Conservation (phyloP, 805 yeast genomes). For the Lachancea sp. region DNA sequence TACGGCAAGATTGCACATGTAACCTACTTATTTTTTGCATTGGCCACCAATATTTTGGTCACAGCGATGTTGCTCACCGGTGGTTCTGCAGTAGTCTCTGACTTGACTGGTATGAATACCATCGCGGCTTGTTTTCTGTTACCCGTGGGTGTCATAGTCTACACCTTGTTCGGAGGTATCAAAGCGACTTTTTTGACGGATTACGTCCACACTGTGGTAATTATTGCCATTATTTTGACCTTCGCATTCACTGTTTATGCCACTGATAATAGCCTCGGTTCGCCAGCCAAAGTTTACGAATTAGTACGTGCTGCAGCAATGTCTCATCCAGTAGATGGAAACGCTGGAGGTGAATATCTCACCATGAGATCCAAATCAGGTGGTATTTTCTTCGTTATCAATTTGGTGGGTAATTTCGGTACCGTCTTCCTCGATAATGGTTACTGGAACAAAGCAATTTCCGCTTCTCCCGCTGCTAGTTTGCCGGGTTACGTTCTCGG, state of each 20-base stretch:
- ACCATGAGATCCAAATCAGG: slow-evolving; percentile 84
- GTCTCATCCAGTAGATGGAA: slow-evolving; percentile 64
- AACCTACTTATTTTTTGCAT: slow-evolving; percentile 68
- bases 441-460: slow-evolving; percentile 84
- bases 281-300: slow-evolving; percentile 78
- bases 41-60: slow-evolving; percentile 82
- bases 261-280: slow-evolving; percentile 62
- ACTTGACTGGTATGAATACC: slow-evolving; percentile 76
- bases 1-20: slow-evolving; percentile 73
- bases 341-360: slow-evolving; percentile 78
- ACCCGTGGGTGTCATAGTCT: slow-evolving; percentile 72
- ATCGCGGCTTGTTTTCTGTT: slow-evolving; percentile 77
- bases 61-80: slow-evolving; percentile 91
- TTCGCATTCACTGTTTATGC: slow-evolving; percentile 79
- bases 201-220: slow-evolving; percentile 73
- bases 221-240: slow-evolving; percentile 68
- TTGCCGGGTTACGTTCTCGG: slow-evolving; percentile 85
- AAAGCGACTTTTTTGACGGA: slow-evolving; percentile 53
- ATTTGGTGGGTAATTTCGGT: slow-evolving; percentile 83
- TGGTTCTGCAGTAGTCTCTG: slow-evolving; percentile 76
- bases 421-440: slow-evolving; percentile 84
- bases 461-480: slow-evolving; percentile 77
- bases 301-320: slow-evolving; percentile 54
- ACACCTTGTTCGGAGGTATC: slow-evolving; percentile 69
- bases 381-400: slow-evolving; percentile 85